Percentiles rank a stretch among this genome's conserved stretches.
phyloP scores from a whole-genome alignment of 1,284 basidiomycete species.

The Ustilago xerochloae region DNA sequence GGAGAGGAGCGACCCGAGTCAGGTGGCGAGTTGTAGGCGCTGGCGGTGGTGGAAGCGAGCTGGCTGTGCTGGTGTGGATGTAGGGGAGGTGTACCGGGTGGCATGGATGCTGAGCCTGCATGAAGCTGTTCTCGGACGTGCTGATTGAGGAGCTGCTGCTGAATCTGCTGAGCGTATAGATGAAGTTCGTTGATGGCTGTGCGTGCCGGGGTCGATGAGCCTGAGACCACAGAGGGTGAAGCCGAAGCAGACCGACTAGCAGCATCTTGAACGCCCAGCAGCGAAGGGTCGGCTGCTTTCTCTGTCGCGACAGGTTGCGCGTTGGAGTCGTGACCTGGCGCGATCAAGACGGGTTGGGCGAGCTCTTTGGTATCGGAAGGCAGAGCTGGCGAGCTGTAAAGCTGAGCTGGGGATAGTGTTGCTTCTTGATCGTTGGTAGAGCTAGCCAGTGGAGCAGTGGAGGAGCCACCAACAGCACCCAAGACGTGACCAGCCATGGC shows the following conservation, averaged over 20 bases:
- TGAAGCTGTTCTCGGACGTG: conserved; percentile 36
- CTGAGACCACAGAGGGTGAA: conserved; percentile 32
- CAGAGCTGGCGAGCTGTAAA: conserved; percentile 36
- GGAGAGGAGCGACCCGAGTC: conserved; percentile 42
- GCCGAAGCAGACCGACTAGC: conserved; percentile 24
- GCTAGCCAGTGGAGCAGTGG: not conserved
- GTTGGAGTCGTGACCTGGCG: conserved; percentile 5
- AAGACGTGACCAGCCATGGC: conserved; percentile 35
- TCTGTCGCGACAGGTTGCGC: not conserved
- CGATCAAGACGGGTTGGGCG: conserved; percentile 32
- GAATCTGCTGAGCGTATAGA: conserved; percentile 39
- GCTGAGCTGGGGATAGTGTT: conserved; percentile 3
- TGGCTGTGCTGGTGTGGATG: conserved; percentile 3
- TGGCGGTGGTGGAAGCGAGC: conserved; percentile 20
- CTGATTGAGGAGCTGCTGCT: conserved; percentile 43
- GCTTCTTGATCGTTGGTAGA: not conserved
- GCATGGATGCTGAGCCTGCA: not conserved
- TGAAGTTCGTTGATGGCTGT: conserved; percentile 37
- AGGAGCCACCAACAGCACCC: conserved; percentile 4
- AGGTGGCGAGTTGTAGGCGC: conserved; percentile 38
- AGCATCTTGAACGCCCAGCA: conserved; percentile 17
- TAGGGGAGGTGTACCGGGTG: conserved; percentile 1
- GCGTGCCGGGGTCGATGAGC: conserved; percentile 33
- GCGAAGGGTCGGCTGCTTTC: conserved; percentile 7
- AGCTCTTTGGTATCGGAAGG: conserved; percentile 34